Base-by-base conservation (phyloP, 176 grass and related monocot genomes). In the Carex littledalei region DNA sequence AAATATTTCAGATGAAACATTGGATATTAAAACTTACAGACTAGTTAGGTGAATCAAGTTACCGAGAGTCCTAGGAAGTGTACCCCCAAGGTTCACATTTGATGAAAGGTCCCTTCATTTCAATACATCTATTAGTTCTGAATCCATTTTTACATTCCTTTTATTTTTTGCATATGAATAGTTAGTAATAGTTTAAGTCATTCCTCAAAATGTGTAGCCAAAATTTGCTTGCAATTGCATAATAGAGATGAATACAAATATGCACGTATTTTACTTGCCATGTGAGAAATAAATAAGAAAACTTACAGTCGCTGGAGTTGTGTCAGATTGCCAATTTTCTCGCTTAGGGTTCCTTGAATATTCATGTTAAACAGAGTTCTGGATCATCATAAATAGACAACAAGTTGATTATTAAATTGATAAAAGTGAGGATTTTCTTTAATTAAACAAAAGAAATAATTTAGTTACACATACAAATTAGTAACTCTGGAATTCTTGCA, bases 61-160 rank as follows among this genome's bases (percentile, higher is more conserved):
- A 56, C 89, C 89, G 34, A 97, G 90, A 67, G 86, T 80, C 32
- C 43, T 8, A 39, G 94, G 70, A 43, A 97, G 70, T 64, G 83
- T 80, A 20, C 90, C 92, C 10, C 35, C 59, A 77, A 92, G 87
- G 17, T 17, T 54, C 41, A 6, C 2, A 18, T 97, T 97, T 57
- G 90, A 91, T 61, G 94, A 97, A 31, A 97, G 66, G 86, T 97
- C 92, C 84, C 94, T 97, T 85, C 52, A 92, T 71, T 75, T 61
- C 34, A 72, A 85, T 31, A 66, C 76, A 55, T 34, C 50, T 32
- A 56, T 52, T 26, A 53, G 35, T 0, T 49, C 47, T 0, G 2
- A 49, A 49, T 49, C 47, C 47, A 2, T 0, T 49, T 49, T 50
- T 50, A 68, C 65, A 22, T 50, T 52, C 9, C 5, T 74, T 52